Conservation (phyloP, 257 asterid species). For the Rauvolfia tetraphylla region DNA sequence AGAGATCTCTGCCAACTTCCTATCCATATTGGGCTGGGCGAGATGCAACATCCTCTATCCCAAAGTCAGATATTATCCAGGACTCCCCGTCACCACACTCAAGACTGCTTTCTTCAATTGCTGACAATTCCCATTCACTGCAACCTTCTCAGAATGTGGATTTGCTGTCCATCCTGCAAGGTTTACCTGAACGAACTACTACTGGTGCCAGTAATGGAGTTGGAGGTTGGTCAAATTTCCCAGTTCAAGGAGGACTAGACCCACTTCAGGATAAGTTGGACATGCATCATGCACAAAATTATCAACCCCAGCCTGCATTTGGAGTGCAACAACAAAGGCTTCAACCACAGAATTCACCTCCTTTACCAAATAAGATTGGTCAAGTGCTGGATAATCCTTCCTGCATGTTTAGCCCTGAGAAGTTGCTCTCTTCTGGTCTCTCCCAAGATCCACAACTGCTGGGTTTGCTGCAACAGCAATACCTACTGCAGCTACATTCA, state of each 20-base stretch:
- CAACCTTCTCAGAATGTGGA: constrained; percentile 57
- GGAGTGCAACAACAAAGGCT: constrained; percentile 69
- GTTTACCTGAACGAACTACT: constrained; percentile 48
- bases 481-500: constrained; percentile 61
- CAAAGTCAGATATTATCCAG: constrained; percentile 44
- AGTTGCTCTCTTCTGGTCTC: constrained; percentile 45
- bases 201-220: constrained; percentile 44
- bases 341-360: constrained; percentile 51
- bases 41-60: constrained; percentile 46
- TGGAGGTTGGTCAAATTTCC: constrained; percentile 69
- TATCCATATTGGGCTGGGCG: constrained; percentile 59
- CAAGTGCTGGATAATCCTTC: constrained; percentile 56
- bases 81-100: constrained; percentile 51
- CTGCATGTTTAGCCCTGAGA: constrained; percentile 51
- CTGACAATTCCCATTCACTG: constrained; percentile 48
- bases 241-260: constrained; percentile 60
- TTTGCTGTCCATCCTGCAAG: constrained; percentile 53
- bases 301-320: constrained; percentile 57
- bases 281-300: constrained; percentile 50
- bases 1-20: constrained; percentile 63
- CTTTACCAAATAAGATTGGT: constrained; percentile 39
- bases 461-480: constrained; percentile 83
- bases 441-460: constrained; percentile 81
- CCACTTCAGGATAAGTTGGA: constrained; percentile 66
- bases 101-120: constrained; percentile 41